Conservation (phyloP, 139 green algal species). For the Tetraselmis striata region DNA sequence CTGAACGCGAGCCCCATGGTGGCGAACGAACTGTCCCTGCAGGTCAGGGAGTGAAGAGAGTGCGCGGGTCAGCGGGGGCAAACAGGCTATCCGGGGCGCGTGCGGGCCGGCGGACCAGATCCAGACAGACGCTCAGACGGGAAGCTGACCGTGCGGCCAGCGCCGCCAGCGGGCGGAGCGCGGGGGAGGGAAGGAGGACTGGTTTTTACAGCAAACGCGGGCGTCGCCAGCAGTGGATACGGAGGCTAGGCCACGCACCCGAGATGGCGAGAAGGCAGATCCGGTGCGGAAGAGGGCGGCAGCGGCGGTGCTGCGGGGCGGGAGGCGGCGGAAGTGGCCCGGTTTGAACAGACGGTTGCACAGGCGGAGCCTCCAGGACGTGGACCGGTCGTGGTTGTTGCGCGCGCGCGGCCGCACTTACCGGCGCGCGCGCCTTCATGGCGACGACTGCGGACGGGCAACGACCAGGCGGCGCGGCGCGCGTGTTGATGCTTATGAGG, state of each 20-base stretch:
- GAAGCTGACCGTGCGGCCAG: not conserved
- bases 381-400: no score
- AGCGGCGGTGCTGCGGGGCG: not conserved
- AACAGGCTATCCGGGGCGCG: not conserved
- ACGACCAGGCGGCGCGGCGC: no score
- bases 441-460: no score
- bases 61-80: not conserved
- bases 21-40: not conserved
- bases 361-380: no score
- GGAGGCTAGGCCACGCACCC: not conserved
- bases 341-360: not conserved
- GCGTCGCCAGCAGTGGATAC: not conserved
- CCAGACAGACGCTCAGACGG: not conserved
- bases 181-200: no score
- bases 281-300: not conserved
- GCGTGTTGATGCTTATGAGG: no score
- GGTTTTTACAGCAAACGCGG: not conserved
- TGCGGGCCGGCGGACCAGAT: not conserved
- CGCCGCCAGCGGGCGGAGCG: no score
- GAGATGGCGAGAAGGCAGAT: not conserved
- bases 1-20: constrained; percentile 91
- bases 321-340: not conserved
- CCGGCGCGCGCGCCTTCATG: no score
- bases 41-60: not conserved
- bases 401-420: no score